Percentiles rank a stretch among this genome's conserved stretches.
These are phyloP conservation scores for Nitzschia sp. DNA, from an alignment of 108 stramenopile species.

Conservation along the genomic window DNA sequence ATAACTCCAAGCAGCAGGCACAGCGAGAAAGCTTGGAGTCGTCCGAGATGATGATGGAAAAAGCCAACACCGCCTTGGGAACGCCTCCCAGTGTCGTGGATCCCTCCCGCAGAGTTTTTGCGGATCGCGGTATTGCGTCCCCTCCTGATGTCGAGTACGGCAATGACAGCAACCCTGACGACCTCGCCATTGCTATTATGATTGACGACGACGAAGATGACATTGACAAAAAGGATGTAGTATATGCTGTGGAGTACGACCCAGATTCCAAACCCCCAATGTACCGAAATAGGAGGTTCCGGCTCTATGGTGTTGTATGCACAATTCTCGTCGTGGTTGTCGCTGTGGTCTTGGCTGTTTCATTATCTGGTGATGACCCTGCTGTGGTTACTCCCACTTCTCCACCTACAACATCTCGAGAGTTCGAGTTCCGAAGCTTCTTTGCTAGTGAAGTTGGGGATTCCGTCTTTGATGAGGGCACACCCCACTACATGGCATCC, in stretches of 20 bases:
- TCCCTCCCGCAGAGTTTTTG: neutral
- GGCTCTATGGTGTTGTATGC: slow-evolving; percentile 50
- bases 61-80: neutral
- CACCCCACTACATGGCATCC: slow-evolving; percentile 48
- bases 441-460: slow-evolving; percentile 17
- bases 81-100: too few relatives aligned
- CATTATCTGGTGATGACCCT: neutral
- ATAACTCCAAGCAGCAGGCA: neutral
- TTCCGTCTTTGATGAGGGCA: slow-evolving; percentile 34
- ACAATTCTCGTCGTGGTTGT: slow-evolving; percentile 32
- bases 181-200: slow-evolving; percentile 64
- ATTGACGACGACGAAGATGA: slow-evolving; percentile 60
- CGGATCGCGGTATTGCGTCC: slow-evolving; percentile 22
- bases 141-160: slow-evolving; percentile 30
- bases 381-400: slow-evolving; percentile 7
- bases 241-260: slow-evolving; percentile 76
- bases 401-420: slow-evolving; percentile 1
- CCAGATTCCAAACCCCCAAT: slow-evolving; percentile 80
- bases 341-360: slow-evolving; percentile 4
- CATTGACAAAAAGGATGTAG: slow-evolving; percentile 48
- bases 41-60: neutral
- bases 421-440: neutral
- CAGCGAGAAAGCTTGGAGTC: too few relatives aligned
- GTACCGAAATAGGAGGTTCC: slow-evolving; percentile 60
- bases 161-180: neutral